These are phyloP conservation scores for Backusella macrospora DNA, from an alignment of 192 early-diverging fungal genomes.

Conservation along the genomic window DNA sequence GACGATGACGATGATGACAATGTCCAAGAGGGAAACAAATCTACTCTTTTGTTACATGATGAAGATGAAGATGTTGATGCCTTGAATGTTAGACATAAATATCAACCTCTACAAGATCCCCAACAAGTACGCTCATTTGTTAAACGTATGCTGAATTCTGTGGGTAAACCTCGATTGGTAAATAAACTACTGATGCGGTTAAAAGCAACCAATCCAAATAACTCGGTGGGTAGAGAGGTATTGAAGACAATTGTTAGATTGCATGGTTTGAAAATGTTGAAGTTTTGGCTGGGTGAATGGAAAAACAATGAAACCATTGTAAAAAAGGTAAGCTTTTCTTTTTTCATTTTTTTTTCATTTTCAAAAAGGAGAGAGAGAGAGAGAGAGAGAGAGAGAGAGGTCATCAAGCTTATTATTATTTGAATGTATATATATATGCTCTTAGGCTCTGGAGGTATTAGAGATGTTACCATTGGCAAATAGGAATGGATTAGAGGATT, in stretches of 20 bases:
- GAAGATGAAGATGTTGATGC: constrained; percentile 40
- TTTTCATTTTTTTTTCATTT: too few species aligned
- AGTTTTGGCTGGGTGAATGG: constrained; percentile 71
- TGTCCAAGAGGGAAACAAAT: constrained; percentile 45
- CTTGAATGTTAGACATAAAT: constrained; percentile 22
- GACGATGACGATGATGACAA: constrained; percentile 19
- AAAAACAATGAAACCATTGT: constrained; percentile 35
- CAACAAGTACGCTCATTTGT: constrained; percentile 76
- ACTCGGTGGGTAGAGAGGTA: constrained; percentile 37
- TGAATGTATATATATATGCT: background rate
- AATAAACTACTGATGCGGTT: constrained; percentile 67
- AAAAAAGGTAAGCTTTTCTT: constrained; percentile 20
- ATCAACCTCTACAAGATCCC: constrained; percentile 59
- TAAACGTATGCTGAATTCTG: constrained; percentile 68
- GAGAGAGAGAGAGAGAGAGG: constrained; percentile 47
- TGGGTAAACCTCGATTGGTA: constrained; percentile 55
- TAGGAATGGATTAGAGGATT: constrained; percentile 79
- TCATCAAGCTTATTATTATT: constrained; percentile 12
- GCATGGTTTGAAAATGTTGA: constrained; percentile 75
- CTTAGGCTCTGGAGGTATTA: constrained; percentile 52
- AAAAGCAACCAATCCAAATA: constrained; percentile 50
- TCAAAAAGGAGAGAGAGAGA: too few species aligned
- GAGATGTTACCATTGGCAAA: constrained; percentile 77
- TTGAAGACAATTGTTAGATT: constrained; percentile 63
- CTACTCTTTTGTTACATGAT: background rate